A percentile compares a stretch with the other conserved stretches of the same genome.
Evolutionary conservation across 345 rosid species (phyloP).

Genomic region (Eutrema japonicum): DNA sequence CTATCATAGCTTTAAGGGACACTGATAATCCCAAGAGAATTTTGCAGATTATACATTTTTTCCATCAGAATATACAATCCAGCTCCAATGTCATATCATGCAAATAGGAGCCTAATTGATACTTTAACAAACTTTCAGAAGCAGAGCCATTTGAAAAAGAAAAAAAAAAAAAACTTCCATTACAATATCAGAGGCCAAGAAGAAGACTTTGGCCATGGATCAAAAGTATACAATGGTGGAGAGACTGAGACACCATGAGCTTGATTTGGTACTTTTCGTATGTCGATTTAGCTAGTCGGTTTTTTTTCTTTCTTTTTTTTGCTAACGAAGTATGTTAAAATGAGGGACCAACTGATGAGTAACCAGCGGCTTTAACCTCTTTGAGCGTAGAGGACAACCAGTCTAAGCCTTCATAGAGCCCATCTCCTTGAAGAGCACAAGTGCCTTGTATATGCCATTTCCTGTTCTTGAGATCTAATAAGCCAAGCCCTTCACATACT

Average conservation of each 20-base stretch:
- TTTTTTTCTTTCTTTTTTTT: neutral
- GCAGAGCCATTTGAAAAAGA: neutral
- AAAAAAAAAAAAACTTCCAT: constrained; percentile 6
- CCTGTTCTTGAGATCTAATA: constrained; percentile 87
- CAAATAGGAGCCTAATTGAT: constrained; percentile 15
- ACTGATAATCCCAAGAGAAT: neutral
- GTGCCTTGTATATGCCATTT: constrained; percentile 99
- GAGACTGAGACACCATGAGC: constrained; percentile 28
- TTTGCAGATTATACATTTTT: constrained; percentile 15
- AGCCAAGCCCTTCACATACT: constrained; percentile 92
- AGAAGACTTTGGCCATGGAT: constrained; percentile 20
- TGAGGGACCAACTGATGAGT: constrained; percentile 77
- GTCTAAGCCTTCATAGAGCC: constrained; percentile 97
- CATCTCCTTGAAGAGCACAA: constrained; percentile 94
- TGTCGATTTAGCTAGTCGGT: neutral
- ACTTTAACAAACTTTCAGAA: constrained; percentile 23
- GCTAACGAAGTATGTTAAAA: constrained; percentile 53
- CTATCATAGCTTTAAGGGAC: neutral
- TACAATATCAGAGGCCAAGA: constrained; percentile 29
- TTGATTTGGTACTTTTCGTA: constrained; percentile 17
- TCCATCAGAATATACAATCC: constrained; percentile 31
- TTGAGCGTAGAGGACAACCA: constrained; percentile 85
- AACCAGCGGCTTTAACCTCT: constrained; percentile 92
- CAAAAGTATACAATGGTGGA: constrained; percentile 36
- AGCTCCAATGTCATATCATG: constrained; percentile 33